These are phyloP conservation scores for Naganishia kalamii DNA, from an alignment of 768 basidiomycete species.

Conservation along the genomic window DNA sequence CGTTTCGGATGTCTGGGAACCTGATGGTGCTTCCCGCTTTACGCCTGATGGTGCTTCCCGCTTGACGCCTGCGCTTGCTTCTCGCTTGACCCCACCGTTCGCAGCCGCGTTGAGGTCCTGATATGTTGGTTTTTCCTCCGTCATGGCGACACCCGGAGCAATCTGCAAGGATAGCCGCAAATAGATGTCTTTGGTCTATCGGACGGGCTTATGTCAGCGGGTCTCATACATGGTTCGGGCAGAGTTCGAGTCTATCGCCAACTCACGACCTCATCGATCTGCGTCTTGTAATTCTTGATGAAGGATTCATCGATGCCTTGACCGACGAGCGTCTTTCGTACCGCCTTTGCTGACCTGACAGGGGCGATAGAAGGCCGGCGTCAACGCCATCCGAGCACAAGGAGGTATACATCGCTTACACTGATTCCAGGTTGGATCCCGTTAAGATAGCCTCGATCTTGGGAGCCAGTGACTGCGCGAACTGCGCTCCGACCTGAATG, in stretches of 20 bases:
- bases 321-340: constrained; percentile 63
- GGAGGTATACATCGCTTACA: not conserved
- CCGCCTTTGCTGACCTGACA: constrained; percentile 62
- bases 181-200: constrained; percentile 17
- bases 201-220: not conserved
- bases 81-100: not conserved
- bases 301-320: constrained; percentile 51
- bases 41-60: too few species aligned
- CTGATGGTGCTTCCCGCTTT: constrained; percentile 21
- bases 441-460: constrained; percentile 32
- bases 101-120: not conserved
- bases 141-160: not conserved
- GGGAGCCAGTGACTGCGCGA: constrained; percentile 27
- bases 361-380: not conserved
- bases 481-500: constrained; percentile 23
- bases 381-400: not conserved
- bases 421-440: constrained; percentile 17
- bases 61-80: constrained; percentile 4
- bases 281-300: constrained; percentile 62
- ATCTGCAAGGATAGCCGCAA: not conserved
- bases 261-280: constrained; percentile 66
- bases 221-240: not conserved
- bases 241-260: constrained; percentile 45
- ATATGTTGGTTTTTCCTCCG: constrained; percentile 25
- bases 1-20: not conserved